Base-by-base conservation (phyloP, 2,329 filamentous ascomycete genomes). In the Monilinia vaccinii-corymbosi region DNA sequence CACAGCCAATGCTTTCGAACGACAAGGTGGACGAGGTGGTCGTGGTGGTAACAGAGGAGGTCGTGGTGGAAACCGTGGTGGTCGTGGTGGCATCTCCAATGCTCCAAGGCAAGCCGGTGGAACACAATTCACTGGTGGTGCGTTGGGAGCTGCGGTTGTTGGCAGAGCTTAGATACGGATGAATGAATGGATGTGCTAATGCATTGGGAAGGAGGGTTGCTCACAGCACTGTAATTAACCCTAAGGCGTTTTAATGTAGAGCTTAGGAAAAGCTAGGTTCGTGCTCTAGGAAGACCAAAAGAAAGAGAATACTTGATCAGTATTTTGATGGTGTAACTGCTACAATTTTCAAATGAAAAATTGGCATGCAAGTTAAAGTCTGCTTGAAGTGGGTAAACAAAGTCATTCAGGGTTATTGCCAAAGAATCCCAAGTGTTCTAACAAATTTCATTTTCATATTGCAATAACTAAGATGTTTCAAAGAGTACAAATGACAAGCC, bases 1-100 rank as follows among this genome's bases (percentile, higher is more conserved):
- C 69, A 96, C 92, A 68, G 86, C 90, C 61, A 96, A 96, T 71
- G 93, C 91, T 32, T 97, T 97, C 76, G 92, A 97, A 80, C 81
- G 93, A 74, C 91, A 96, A 78, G 89, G 90, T 66, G 89, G 89
- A 60, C 83, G 87, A 65, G 86, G 88, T 63, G 82, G 83, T 52
- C 82, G 86, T 32, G 85, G 87, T 51, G 89, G 83, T 64, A 78
- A 85, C 73, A 71, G 84, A 76, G 82, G 87, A 63, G 86, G 88
- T 46, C 78, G 80, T 58, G 77, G 86, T 47, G 77, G 81, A 32
- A 82, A 87, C 52, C 75, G 83, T 58, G 78, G 84, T 64, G 75
- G 78, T 49, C 86, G 86, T 58, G 77, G 83, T 64, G 73, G 74
- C 50, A 80, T 81, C 62, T 83, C 81, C 63, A 81, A 82, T 73